Conservation (phyloP, 2,329 filamentous ascomycete species). For the Epichloe amarillans region DNA sequence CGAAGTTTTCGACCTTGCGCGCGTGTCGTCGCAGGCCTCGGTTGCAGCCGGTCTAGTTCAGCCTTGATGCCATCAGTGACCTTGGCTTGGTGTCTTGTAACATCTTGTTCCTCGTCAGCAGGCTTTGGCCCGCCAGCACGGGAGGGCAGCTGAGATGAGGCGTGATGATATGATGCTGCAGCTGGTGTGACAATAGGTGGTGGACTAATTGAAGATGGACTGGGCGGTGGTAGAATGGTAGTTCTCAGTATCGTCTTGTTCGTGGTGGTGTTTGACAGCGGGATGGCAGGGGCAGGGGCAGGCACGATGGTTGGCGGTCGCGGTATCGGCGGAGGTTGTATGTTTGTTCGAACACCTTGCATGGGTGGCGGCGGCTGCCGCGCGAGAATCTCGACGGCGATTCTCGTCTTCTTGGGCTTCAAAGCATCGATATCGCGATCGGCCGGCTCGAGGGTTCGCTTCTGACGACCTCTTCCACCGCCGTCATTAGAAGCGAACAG, state of each 20-base stretch:
- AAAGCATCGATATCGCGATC: constrained; percentile 31
- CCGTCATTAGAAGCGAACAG: constrained; percentile 16
- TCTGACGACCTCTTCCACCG: constrained; percentile 28
- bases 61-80: constrained; percentile 48
- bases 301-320: constrained; percentile 12
- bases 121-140: constrained; percentile 8
- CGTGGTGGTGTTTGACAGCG: constrained; percentile 4
- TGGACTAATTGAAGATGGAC: background rate
- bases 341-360: constrained; percentile 12
- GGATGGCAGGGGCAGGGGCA: constrained; percentile 3
- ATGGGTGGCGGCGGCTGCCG: constrained; percentile 15
- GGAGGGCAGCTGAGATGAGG: constrained; percentile 1
- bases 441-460: constrained; percentile 32
- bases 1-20: constrained; percentile 66
- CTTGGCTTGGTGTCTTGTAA: constrained; percentile 42
- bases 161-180: constrained; percentile 4
- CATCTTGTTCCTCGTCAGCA: constrained; percentile 15
- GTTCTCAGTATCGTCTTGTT: background rate
- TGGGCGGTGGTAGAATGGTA: background rate
- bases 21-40: constrained; percentile 29
- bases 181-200: constrained; percentile 2
- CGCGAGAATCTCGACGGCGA: constrained; percentile 38
- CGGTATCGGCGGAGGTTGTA: constrained; percentile 14
- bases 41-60: constrained; percentile 44
- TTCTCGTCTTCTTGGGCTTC: constrained; percentile 35